Base-by-base conservation (phyloP, 176 grass and related monocot genomes). In the Rhipidocladum racemiflorum region DNA sequence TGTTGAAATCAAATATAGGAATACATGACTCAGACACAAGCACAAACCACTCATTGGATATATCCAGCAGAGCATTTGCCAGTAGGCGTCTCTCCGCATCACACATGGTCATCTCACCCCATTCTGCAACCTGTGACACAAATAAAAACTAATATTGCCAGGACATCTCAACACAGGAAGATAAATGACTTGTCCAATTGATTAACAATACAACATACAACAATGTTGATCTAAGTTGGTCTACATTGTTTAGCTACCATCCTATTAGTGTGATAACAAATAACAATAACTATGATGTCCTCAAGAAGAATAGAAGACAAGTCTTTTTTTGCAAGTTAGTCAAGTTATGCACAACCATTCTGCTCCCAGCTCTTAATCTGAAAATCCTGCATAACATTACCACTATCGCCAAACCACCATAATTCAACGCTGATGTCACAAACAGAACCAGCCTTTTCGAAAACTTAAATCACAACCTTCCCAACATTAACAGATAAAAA, bases 61-160 rank as follows among this genome's bases (percentile, higher is more conserved):
- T 65, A 80, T 99, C 97, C 82, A 99, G 83, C 39, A 99, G 61
- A 46, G 97, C 91, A 28, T 96, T 96, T 3, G 93, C 97, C 16
- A 99, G 79, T 25, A 99, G 78, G 38, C 97, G 91, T 75, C 91
- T 90, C 87, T 99, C 93, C 56, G 97, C 97, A 83, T 99, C 97
- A 83, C 93, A 93, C 97, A 99, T 96, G 61, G 84, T 89, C 93
- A 99, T 99, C 85, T 50, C 38, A 81, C 97, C 97, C 93, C 97
- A 99, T 85, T 92, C 97, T 9, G 93, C 81, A 43, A 91, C 87
- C 96, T 98, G 79, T 57, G 24, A 88, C 49, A 57, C 66, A 97
- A 43, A 66, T 60, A 21, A 75, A 70, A 70, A 81, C 75, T 65
- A 76, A 71, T 71, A 73, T 48, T 48, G 42, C 79, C 39, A 66